Conservation (phyloP, 2,329 filamentous ascomycete genomes). For the Aspergillus sp. region DNA sequence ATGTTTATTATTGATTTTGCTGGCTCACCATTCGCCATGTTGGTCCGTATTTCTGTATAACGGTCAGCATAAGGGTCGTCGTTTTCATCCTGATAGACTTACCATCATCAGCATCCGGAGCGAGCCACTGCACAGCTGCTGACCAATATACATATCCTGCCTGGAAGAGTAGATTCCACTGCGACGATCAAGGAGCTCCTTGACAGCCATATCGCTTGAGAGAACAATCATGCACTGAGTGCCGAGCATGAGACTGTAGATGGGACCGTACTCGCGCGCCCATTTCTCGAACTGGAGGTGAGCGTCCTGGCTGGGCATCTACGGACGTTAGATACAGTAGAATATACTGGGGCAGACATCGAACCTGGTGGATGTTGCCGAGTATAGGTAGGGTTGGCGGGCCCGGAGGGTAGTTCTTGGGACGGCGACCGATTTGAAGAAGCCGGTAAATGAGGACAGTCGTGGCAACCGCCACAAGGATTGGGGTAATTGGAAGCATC, state of each 20-base stretch:
- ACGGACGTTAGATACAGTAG: neutral
- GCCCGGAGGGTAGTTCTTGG: neutral
- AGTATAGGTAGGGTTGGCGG: neutral
- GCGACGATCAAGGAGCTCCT: conserved; percentile 54
- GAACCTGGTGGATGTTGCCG: neutral
- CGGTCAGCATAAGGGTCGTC: neutral
- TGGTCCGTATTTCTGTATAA: neutral
- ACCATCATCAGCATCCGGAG: conserved; percentile 34
- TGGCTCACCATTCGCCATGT: neutral
- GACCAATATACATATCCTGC: conserved; percentile 47
- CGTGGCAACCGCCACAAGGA: neutral
- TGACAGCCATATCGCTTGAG: conserved; percentile 46
- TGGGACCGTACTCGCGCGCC: conserved; percentile 53
- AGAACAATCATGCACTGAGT: conserved; percentile 50
- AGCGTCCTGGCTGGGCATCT: neutral
- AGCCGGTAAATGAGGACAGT: neutral
- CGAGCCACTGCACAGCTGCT: conserved; percentile 29
- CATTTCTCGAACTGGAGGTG: conserved; percentile 30
- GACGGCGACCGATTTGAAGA: neutral
- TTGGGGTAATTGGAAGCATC: neutral
- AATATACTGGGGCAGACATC: neutral
- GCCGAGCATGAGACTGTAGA: conserved; percentile 54
- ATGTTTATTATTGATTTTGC: neutral
- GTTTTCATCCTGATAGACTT: neutral
- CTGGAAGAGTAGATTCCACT: conserved; percentile 53